Evolutionary conservation across 805 yeast species (phyloP).

Genomic region (Candida morakotiae): DNA sequence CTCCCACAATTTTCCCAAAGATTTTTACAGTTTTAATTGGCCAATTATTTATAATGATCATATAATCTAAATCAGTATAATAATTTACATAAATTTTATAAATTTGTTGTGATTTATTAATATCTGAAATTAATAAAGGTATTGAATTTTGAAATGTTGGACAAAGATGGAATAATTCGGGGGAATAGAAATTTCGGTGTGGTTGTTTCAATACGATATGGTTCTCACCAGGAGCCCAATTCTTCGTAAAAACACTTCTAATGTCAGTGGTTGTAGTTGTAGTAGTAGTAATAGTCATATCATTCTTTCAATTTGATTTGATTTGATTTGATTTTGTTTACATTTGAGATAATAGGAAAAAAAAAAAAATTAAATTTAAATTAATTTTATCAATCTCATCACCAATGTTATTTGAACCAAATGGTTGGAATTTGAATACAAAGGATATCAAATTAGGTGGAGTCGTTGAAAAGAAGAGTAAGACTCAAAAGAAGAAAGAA

Average conservation of each 20-base stretch:
- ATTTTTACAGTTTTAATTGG: slow-evolving; percentile 25
- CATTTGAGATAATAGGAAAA: not conserved
- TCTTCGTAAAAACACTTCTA: no score
- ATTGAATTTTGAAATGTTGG: slow-evolving; percentile 17
- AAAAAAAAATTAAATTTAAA: not conserved
- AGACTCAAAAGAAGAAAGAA: slow-evolving; percentile 21
- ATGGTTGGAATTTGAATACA: slow-evolving; percentile 73
- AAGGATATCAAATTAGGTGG: slow-evolving; percentile 48
- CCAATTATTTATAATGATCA: slow-evolving; percentile 26
- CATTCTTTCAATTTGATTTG: not conserved
- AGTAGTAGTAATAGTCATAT: not conserved
- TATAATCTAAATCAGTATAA: slow-evolving; percentile 10
- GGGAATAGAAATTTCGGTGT: slow-evolving; percentile 24
- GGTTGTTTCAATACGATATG: slow-evolving; percentile 27
- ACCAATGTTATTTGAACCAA: slow-evolving; percentile 61
- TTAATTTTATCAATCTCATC: slow-evolving; percentile 7
- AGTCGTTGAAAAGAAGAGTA: slow-evolving; percentile 20
- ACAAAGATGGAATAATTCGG: slow-evolving; percentile 30
- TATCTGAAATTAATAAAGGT: slow-evolving; percentile 29
- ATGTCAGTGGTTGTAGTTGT: slow-evolving; percentile 4
- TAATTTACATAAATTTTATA: slow-evolving; percentile 16
- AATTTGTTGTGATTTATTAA: slow-evolving; percentile 12
- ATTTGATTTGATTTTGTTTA: not conserved
- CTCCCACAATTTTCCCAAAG: slow-evolving; percentile 27
- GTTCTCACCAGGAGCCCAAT: slow-evolving; percentile 31